phyloP scores from a whole-genome alignment of 345 rosid species.

The Carallia pectinifolia region DNA sequence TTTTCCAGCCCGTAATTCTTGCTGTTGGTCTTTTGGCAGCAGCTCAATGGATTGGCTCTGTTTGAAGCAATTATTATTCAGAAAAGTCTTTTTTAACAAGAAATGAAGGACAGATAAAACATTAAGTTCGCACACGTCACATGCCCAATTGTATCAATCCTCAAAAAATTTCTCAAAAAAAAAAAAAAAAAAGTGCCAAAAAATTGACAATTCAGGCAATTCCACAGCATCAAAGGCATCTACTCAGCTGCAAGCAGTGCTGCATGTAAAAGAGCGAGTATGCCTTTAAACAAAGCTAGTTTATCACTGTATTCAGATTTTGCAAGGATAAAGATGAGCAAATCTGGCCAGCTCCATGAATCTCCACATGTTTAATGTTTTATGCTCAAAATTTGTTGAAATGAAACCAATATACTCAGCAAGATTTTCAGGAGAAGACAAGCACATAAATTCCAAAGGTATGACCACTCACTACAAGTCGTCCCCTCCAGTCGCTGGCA shows the following conservation, averaged over 20 bases:
- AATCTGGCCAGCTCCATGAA: slow-evolving; percentile 7
- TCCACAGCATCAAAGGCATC: neutral
- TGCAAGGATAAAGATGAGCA: neutral
- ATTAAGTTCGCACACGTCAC: neutral
- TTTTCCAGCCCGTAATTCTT: slow-evolving; percentile 53
- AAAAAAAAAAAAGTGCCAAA: neutral
- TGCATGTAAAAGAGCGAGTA: neutral
- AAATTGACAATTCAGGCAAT: neutral
- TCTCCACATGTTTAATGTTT: neutral
- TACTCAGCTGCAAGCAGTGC: neutral
- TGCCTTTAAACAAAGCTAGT: neutral
- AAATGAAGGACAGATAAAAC: too few relatives aligned
- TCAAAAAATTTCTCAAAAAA: neutral
- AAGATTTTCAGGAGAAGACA: neutral
- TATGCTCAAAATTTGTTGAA: neutral
- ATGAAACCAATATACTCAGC: neutral
- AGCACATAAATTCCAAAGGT: slow-evolving; percentile 11
- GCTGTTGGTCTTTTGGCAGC: slow-evolving; percentile 72
- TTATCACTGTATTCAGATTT: neutral
- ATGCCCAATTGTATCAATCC: neutral
- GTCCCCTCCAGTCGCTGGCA: slow-evolving; percentile 65
- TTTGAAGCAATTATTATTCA: slow-evolving; percentile 28
- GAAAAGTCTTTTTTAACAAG: neutral
- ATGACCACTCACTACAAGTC: slow-evolving; percentile 66
- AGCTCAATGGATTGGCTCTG: slow-evolving; percentile 66